Conservation (phyloP, 768 basidiomycete genomes). For the Filobasidium floriforme region DNA sequence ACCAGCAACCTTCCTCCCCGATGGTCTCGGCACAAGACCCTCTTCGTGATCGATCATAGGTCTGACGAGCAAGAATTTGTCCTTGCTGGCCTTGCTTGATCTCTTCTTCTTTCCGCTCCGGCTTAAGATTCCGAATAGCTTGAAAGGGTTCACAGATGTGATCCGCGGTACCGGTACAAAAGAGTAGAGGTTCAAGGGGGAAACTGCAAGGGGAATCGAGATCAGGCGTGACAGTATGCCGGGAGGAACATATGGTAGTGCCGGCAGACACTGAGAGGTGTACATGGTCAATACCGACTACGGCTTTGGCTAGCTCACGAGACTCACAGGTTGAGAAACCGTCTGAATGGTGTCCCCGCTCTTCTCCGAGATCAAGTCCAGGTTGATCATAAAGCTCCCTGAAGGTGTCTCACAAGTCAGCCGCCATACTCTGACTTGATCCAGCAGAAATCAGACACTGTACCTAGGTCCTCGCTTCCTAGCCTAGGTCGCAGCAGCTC, state of each 20-base stretch:
- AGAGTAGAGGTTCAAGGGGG: constrained; percentile 2
- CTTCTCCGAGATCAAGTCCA: constrained; percentile 29
- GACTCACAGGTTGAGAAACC: constrained; percentile 20
- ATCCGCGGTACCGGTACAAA: neutral
- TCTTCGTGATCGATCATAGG: constrained; percentile 13
- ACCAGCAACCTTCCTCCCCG: neutral
- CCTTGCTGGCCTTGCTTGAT: constrained; percentile 1
- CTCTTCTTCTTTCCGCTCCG: neutral
- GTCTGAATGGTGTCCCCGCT: constrained; percentile 10
- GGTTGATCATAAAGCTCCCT: constrained; percentile 43
- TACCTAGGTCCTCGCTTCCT: constrained; percentile 10
- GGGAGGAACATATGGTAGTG: constrained; percentile 11
- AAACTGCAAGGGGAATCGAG: constrained; percentile 3
- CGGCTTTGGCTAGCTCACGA: neutral
- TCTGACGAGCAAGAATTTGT: constrained; percentile 12
- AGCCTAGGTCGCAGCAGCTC: constrained; percentile 37
- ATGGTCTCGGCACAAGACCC: constrained; percentile 17
- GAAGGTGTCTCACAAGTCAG: neutral
- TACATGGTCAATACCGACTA: neutral
- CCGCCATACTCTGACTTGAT: too few relatives aligned
- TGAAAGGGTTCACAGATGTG: constrained; percentile 10
- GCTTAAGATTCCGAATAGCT: constrained; percentile 3
- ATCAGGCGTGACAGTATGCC: constrained; percentile 4
- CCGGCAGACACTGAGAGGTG: constrained; percentile 17
- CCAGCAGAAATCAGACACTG: neutral